Evolutionary conservation across 169 alveolate genomes (phyloP).

Genomic region (Ichthyophthirius multifiliis): DNA sequence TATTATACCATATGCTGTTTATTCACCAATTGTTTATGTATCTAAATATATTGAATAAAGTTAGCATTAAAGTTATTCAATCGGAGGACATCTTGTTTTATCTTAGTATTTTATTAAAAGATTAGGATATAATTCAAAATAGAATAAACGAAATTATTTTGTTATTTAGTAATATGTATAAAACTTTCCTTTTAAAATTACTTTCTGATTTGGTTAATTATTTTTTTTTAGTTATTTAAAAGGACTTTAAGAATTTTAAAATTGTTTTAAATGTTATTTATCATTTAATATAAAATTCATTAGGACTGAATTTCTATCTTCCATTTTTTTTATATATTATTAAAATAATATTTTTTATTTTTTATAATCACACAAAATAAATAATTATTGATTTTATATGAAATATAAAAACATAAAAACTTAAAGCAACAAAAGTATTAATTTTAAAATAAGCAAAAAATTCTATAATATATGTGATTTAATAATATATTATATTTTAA

Average conservation of each 20-base stretch:
- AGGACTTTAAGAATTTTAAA: neutral
- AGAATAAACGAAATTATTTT: neutral
- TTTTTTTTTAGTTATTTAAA: neutral
- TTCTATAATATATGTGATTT: no score
- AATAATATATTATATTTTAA: no score
- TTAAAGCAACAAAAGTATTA: no score
- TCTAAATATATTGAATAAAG: neutral
- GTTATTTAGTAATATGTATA: neutral
- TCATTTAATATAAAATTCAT: neutral
- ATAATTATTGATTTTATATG: no score
- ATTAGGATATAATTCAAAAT: slow-evolving; percentile 6
- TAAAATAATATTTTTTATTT: neutral
- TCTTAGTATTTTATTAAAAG: neutral
- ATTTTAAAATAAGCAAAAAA: no score
- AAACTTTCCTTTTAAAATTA: neutral
- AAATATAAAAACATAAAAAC: no score
- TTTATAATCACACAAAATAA: no score
- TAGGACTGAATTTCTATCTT: neutral
- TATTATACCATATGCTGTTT: neutral
- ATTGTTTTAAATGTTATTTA: neutral
- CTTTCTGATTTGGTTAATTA: neutral
- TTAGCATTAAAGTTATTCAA: neutral
- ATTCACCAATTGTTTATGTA: neutral
- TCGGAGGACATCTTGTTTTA: neutral
- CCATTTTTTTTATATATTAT: neutral